A percentile compares a stretch with the other conserved stretches of the same genome.
phyloP scores from a whole-genome alignment of 805 yeast genomes.

The Blastobotrys mokoenaii region DNA sequence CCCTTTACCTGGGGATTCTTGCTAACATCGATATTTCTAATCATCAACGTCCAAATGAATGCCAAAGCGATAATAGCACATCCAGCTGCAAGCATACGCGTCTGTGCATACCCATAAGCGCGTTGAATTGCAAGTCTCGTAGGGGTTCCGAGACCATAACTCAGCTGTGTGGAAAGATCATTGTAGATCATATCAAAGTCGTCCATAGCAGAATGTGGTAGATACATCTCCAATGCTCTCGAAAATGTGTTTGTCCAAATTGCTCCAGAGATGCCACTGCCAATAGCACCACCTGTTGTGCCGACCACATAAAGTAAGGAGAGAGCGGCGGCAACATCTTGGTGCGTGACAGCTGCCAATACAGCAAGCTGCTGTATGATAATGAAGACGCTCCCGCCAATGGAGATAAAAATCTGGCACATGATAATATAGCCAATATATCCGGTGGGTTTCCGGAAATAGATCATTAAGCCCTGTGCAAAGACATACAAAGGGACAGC shows the following conservation, averaged over 20 bases:
- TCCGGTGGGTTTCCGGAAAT: slow-evolving; percentile 40
- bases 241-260: slow-evolving; percentile 42
- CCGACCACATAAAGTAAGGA: slow-evolving; percentile 43
- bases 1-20: slow-evolving; percentile 7
- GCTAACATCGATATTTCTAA: slow-evolving; percentile 10
- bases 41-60: slow-evolving; percentile 3
- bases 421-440: slow-evolving; percentile 49
- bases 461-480: slow-evolving; percentile 46
- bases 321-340: slow-evolving; percentile 46
- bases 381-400: slow-evolving; percentile 57
- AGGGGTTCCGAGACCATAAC: slow-evolving; percentile 9
- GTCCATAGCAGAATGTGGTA: slow-evolving; percentile 22
- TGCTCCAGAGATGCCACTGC: slow-evolving; percentile 51
- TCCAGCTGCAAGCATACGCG: slow-evolving; percentile 12
- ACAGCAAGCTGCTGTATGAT: slow-evolving; percentile 47
- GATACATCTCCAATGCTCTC: slow-evolving; percentile 15
- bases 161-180: slow-evolving; percentile 6
- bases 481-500: slow-evolving; percentile 49
- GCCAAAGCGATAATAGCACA: slow-evolving; percentile 5
- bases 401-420: slow-evolving; percentile 49
- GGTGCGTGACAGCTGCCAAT: slow-evolving; percentile 45
- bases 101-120: slow-evolving; percentile 18
- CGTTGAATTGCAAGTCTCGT: slow-evolving; percentile 10
- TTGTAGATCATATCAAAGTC: slow-evolving; percentile 11
- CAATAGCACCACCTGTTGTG: slow-evolving; percentile 53